Evolutionary conservation across 352 stramenopile genomes (phyloP).

Genomic region (Phytophthora cactorum): DNA sequence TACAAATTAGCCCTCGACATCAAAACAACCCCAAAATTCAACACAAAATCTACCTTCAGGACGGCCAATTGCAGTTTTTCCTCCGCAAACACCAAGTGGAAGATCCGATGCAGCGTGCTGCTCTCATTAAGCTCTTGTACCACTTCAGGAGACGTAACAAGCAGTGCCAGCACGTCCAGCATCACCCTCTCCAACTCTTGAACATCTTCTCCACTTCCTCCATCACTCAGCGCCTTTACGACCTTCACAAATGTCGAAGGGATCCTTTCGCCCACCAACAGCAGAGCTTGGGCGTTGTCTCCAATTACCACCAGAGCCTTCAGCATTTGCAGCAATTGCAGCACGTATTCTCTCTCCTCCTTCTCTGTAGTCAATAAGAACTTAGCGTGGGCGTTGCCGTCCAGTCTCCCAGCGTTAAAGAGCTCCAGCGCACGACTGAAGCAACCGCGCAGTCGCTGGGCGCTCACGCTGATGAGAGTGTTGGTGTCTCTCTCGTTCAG

Average conservation of each 20-base stretch:
- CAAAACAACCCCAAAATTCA: neutral
- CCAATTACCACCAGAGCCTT: constrained; percentile 25
- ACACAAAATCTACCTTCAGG: constrained; percentile 17
- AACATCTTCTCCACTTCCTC: neutral
- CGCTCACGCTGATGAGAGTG: constrained; percentile 37
- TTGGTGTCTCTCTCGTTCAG: constrained; percentile 18
- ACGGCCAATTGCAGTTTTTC: constrained; percentile 21
- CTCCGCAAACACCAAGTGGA: constrained; percentile 43
- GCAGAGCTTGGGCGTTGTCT: constrained; percentile 30
- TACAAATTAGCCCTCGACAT: neutral
- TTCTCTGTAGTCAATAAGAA: constrained; percentile 13
- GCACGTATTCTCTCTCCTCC: constrained; percentile 8
- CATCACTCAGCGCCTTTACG: constrained; percentile 45
- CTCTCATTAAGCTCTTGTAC: constrained; percentile 57
- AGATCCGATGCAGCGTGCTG: constrained; percentile 60
- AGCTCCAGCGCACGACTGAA: constrained; percentile 45
- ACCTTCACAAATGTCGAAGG: constrained; percentile 64
- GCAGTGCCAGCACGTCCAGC: constrained; percentile 35
- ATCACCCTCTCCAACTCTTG: constrained; percentile 27
- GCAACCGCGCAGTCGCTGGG: constrained; percentile 40
- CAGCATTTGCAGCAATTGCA: constrained; percentile 40
- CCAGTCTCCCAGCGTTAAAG: constrained; percentile 40
- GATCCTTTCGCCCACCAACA: constrained; percentile 57
- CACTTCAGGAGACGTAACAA: constrained; percentile 46
- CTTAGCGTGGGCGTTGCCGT: constrained; percentile 22